Evolutionary conservation across 2,329 filamentous ascomycete species (phyloP).

Genomic region (Claviceps sp.): DNA sequence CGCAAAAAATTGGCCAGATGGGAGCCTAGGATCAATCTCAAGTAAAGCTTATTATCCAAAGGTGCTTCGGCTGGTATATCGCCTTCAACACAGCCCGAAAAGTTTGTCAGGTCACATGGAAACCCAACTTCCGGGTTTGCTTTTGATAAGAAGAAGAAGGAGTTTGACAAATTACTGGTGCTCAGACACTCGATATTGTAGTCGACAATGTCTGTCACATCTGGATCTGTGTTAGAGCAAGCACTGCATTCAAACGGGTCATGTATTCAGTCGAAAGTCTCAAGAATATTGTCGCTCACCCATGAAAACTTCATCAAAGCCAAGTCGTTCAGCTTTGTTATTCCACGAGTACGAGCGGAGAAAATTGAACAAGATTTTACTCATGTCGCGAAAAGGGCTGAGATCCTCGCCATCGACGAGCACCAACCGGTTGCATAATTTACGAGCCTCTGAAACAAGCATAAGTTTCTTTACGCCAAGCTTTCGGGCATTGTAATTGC

Average conservation of each 20-base stretch:
- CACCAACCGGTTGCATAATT: conserved; percentile 68
- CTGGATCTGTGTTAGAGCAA: conserved; percentile 26
- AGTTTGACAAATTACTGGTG: conserved; percentile 43
- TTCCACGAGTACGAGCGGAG: conserved; percentile 67
- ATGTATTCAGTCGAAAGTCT: background rate
- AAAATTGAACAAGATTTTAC: conserved; percentile 66
- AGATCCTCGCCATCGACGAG: conserved; percentile 80
- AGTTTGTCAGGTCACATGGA: conserved; percentile 53
- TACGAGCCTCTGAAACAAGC: conserved; percentile 68
- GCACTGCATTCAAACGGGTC: background rate
- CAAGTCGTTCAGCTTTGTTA: conserved; percentile 62
- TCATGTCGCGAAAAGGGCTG: conserved; percentile 71
- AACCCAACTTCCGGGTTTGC: conserved; percentile 72
- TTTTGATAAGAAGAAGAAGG: conserved; percentile 68
- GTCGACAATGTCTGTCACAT: conserved; percentile 74
- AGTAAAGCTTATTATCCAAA: conserved; percentile 26
- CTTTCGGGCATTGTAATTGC: conserved; percentile 81
- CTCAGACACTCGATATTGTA: conserved; percentile 70
- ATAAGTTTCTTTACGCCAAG: conserved; percentile 70
- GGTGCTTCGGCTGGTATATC: conserved; percentile 10
- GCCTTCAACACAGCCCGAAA: conserved; percentile 47
- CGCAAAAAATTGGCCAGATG: conserved; percentile 69
- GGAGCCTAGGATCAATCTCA: conserved; percentile 62
- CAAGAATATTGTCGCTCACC: conserved; percentile 15
- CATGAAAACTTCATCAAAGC: conserved; percentile 72